Evolutionary conservation across 352 stramenopile species (phyloP).

Genomic region (Paralagenidium karlingii): DNA sequence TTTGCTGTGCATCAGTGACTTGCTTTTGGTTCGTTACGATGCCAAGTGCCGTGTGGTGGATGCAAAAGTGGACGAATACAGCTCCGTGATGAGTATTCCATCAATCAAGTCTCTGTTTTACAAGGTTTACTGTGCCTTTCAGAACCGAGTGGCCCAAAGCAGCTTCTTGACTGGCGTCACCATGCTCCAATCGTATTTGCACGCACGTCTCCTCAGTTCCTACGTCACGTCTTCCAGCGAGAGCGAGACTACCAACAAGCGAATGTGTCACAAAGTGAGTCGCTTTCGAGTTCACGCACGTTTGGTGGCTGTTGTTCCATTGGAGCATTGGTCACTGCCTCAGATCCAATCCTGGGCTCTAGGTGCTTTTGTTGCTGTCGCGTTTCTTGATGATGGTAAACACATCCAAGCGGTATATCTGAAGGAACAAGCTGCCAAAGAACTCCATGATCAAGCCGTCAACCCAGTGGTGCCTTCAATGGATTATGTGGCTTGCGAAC

Average conservation of each 20-base stretch:
- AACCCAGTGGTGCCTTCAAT: too few relatives aligned
- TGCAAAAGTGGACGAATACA: conserved; percentile 36
- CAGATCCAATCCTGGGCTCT: background rate
- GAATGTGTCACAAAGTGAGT: conserved; percentile 2
- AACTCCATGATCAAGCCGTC: background rate
- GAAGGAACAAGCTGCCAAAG: background rate
- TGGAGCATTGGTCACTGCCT: too few relatives aligned
- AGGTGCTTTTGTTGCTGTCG: background rate
- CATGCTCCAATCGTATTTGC: conserved; percentile 35
- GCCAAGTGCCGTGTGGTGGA: conserved; percentile 34
- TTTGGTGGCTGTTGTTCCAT: too few relatives aligned
- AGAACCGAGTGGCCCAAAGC: conserved; percentile 1
- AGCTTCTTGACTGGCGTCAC: conserved; percentile 8
- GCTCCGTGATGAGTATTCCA: conserved; percentile 33
- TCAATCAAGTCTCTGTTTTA: conserved; percentile 47
- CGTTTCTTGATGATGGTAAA: background rate
- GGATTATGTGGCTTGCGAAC: too few relatives aligned
- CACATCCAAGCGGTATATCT: conserved; percentile 19
- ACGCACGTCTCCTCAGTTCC: conserved; percentile 20
- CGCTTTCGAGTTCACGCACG: background rate
- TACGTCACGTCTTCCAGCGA: conserved; percentile 24
- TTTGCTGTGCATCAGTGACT: conserved; percentile 33
- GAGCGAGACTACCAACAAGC: conserved; percentile 22
- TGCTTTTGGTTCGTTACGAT: conserved; percentile 51
- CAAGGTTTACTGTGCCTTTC: conserved; percentile 8